These are phyloP conservation scores for Fusarium solani-melongenae DNA, from an alignment of 2,329 filamentous ascomycete genomes.

Conservation along the genomic window DNA sequence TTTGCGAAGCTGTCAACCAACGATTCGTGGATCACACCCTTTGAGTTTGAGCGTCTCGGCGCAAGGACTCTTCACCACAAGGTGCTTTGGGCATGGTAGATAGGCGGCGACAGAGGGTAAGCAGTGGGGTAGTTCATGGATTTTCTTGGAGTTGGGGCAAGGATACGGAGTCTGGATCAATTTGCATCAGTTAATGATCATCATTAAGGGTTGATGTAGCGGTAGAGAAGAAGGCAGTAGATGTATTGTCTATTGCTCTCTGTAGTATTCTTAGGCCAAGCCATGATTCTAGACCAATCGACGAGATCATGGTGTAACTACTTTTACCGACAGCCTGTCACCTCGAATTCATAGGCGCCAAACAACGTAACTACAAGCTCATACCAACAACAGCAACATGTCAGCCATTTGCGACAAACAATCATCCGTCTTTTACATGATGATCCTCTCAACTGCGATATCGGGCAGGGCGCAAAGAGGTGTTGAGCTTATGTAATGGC, in stretches of 20 bases:
- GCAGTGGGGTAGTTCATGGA: constrained; percentile 10
- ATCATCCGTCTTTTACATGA: not conserved
- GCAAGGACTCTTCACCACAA: constrained; percentile 87
- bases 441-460: constrained; percentile 22
- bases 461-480: constrained; percentile 10
- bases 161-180: constrained; percentile 40
- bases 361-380: not conserved
- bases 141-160: constrained; percentile 35
- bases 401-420: not conserved
- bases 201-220: constrained; percentile 5
- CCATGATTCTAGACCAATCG: not conserved
- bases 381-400: not conserved
- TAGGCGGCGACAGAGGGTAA: not conserved
- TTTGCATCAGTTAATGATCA: constrained; percentile 25
- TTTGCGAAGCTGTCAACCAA: constrained; percentile 94
- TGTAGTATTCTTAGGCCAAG: not conserved
- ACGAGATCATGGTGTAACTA: constrained; percentile 6
- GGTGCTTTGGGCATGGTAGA: constrained; percentile 71
- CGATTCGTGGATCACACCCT: constrained; percentile 90
- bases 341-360: not conserved
- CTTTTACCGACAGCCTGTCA: not conserved
- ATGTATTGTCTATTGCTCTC: constrained; percentile 10
- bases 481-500: constrained; percentile 36
- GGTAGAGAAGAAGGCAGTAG: constrained; percentile 12
- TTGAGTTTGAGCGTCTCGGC: constrained; percentile 90